A percentile compares a stretch with the other conserved stretches of the same genome.
These are phyloP conservation scores for Rhynchosporium secalis DNA, from an alignment of 2,329 filamentous ascomycete species.

Conservation along the genomic window DNA sequence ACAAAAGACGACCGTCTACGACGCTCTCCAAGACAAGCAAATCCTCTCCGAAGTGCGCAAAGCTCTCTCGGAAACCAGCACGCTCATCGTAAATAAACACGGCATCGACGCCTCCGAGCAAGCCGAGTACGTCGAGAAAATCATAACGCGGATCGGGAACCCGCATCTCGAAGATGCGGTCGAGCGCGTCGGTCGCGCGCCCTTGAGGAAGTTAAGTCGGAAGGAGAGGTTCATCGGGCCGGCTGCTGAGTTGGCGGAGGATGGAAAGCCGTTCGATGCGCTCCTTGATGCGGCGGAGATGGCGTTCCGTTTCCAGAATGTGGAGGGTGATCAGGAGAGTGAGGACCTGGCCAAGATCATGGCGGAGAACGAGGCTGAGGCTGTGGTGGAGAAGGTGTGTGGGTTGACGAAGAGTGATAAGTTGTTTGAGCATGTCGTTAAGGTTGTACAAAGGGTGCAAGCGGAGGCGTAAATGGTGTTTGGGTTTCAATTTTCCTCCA, in stretches of 20 bases:
- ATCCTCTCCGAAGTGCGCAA: constrained; percentile 79
- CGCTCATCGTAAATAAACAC: constrained; percentile 85
- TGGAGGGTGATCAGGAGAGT: constrained; percentile 89
- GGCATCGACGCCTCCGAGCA: constrained; percentile 74
- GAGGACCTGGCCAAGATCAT: constrained; percentile 83
- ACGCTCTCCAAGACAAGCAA: constrained; percentile 77
- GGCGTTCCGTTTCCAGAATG: constrained; percentile 93
- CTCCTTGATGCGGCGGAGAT: constrained; percentile 85
- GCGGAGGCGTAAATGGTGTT: constrained; percentile 38
- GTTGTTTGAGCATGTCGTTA: constrained; percentile 72
- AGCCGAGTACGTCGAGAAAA: constrained; percentile 84
- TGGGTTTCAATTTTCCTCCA: not conserved
- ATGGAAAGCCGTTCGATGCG: constrained; percentile 68
- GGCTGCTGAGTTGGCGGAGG: constrained; percentile 83
- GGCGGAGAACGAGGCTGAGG: constrained; percentile 68
- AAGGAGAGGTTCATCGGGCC: constrained; percentile 97
- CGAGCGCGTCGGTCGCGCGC: constrained; percentile 92
- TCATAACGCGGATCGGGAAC: constrained; percentile 91
- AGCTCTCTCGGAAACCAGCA: constrained; percentile 81
- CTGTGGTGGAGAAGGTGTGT: constrained; percentile 78
- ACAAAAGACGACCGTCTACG: constrained; percentile 84
- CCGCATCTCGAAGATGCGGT: constrained; percentile 89
- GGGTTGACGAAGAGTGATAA: constrained; percentile 76
- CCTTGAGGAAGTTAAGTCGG: constrained; percentile 87
- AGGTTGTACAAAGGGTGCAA: constrained; percentile 83